Base-by-base conservation (phyloP, 2,329 filamentous ascomycete genomes). In the Fonsecaea multimorphosa region DNA sequence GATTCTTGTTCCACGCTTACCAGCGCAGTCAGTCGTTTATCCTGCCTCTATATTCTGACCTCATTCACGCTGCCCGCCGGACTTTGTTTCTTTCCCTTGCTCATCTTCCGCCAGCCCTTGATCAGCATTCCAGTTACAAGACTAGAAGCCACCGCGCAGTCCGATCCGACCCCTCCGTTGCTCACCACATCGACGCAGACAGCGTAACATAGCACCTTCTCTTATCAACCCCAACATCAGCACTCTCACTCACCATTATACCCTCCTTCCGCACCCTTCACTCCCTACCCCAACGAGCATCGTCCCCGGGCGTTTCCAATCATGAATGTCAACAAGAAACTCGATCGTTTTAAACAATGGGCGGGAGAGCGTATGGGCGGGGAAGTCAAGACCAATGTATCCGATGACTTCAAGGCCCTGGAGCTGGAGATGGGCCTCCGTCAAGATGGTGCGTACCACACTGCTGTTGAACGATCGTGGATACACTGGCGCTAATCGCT, bases 291-390 rank as follows among this genome's bases (percentile, higher is more conserved):
- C 31, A 22, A 49, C 52, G 4, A 31, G 29, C 46, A 38, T 14
- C 12, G 44, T 34, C 49, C 34, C 34, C 44, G 19, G 38, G 9
- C 57, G 19, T n/a, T 36, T 19, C n/a, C 44, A 74, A 80, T 65
- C 36, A 87, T 86, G 85, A 86, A 87, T 73, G 82, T 89, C 78
- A 89, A 87, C 80, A 97, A 96, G 84, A 97, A 96, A 78, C 88
- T 98, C 77, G 94, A 93, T 81, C 90, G 94, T 76, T 89, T 96
- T 83, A 96, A 94, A 83, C 94, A 98, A 89, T 98, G 94, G 94
- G 92, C 93, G 40, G 92, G 92, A 72, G 94, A 98, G 82, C 92
- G 93, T 81, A 97, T 98, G 91, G 94, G 94, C 73, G 87, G 87
- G 71, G 93, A 97, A 80, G 86, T 89, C 80, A 95, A 93, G 81